Conservation (phyloP, 768 basidiomycete species). For the Leccinum rimulosum region DNA sequence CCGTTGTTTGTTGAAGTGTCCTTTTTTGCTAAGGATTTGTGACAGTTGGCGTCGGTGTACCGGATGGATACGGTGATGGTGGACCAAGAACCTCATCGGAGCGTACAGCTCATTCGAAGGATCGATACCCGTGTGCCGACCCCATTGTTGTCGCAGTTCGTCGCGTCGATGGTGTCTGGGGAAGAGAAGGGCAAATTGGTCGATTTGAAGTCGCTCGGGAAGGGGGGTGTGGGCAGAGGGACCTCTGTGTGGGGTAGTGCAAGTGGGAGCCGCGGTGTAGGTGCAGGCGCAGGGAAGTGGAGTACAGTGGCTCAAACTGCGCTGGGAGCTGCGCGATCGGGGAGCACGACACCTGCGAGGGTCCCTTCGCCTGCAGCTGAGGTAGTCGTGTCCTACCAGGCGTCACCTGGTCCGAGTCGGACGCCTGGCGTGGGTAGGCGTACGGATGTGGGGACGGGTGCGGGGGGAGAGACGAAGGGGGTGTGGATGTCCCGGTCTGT, state of each 20-base stretch:
- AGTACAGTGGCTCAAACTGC: conserved; percentile 18
- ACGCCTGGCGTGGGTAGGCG: neutral
- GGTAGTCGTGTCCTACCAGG: conserved; percentile 4
- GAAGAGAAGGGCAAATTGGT: conserved; percentile 57
- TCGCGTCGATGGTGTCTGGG: conserved; percentile 30
- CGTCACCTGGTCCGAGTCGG: conserved; percentile 9
- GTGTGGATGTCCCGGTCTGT: conserved; percentile 25
- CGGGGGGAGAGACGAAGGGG: neutral
- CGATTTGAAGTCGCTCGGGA: conserved; percentile 43
- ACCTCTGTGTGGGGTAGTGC: conserved; percentile 1
- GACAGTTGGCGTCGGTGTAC: conserved; percentile 72
- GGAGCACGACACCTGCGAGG: conserved; percentile 12
- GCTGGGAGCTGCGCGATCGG: conserved; percentile 3
- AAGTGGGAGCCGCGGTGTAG: neutral
- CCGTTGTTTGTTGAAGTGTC: neutral
- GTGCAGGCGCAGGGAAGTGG: conserved; percentile 13
- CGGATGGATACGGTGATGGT: conserved; percentile 83
- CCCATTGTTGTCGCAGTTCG: conserved; percentile 60
- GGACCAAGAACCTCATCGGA: conserved; percentile 87
- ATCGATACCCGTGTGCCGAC: conserved; percentile 78
- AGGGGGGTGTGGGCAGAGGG: neutral
- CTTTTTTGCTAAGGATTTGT: neutral
- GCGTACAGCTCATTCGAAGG: conserved; percentile 79
- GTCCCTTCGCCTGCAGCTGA: conserved; percentile 19
- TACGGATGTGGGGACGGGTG: neutral